These are phyloP conservation scores for Domatiomyces globalis DNA, from an alignment of 2,329 filamentous ascomycete species.

Conservation along the genomic window DNA sequence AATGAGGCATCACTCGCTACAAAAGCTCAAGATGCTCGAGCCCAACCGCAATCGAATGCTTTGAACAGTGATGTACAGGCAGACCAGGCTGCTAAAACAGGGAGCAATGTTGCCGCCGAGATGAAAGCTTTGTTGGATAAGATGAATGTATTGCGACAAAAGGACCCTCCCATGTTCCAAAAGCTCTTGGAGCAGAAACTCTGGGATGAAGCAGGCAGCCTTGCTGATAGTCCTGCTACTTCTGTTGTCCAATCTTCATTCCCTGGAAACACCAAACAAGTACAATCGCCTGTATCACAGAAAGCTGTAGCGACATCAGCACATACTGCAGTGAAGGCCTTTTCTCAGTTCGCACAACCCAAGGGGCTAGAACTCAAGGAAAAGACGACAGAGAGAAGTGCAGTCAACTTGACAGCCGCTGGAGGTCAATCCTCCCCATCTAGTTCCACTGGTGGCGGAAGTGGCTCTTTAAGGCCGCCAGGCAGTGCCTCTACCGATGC, in stretches of 20 bases:
- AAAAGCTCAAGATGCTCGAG: constrained; percentile 1
- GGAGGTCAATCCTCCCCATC: neutral
- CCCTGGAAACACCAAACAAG: neutral
- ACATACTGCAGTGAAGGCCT: neutral
- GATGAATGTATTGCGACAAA: constrained; percentile 43
- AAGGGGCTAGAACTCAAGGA: neutral
- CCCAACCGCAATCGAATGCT: neutral
- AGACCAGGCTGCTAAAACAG: constrained; percentile 3
- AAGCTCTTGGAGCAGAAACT: constrained; percentile 38
- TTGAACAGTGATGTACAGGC: constrained; percentile 1
- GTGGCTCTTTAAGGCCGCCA: too few relatives aligned
- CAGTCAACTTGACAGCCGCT: neutral
- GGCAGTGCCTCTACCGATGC: neutral
- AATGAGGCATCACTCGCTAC: constrained; percentile 25
- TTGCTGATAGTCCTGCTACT: neutral
- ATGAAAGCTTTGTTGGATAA: constrained; percentile 43
- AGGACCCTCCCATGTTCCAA: constrained; percentile 41
- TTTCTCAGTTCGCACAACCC: neutral
- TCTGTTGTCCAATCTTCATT: neutral
- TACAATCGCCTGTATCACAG: neutral
- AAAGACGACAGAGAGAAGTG: too few relatives aligned
- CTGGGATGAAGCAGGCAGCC: constrained; percentile 33
- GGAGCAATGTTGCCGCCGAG: constrained; percentile 33
- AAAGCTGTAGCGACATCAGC: neutral
- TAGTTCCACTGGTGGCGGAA: neutral